Evolutionary conservation across 2,329 filamentous ascomycete genomes (phyloP), one percentile per base, ranked within the genome.

Genomic region (Grosmannia serpens): DNA sequence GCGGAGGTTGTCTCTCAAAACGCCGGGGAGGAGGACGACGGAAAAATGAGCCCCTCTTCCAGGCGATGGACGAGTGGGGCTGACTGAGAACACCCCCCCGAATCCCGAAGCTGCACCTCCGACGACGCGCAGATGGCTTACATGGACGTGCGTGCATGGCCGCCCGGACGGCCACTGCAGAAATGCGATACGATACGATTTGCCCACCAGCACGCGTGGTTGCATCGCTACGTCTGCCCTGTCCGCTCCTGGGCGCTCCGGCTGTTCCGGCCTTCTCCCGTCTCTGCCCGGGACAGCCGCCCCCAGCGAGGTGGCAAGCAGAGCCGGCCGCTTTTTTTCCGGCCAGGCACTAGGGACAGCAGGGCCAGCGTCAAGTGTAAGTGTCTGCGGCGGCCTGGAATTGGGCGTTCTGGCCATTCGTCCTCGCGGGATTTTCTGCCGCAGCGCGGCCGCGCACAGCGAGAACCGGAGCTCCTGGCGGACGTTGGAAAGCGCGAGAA

Each of bases 1-100:
- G 31, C 26, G 22, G 31, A 22, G n/a, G 24, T 46, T 5, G 44
- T 9, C 44, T n/a, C n/a, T n/a, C 10, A 24, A 46, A 46, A 46
- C n/a, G 44, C 35, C 35, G 44, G 27, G 52, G 17, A 59, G 61
- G 58, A 55, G 47, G 41, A 52, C 51, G 47, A 59, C 59, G 61
- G 61, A 62, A 63, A 58, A 55, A 57, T 54, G 60, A 15, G 20
- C 55, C 26, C 33, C 33, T 6, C 31, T 8, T n/a, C 35, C 35
- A 38, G 35, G 7, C 33, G 33, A 17, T 57, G 56, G 55, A 54
- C 38, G 52, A 35, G 62, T 63, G 62, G 62, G 62, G 60, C 60
- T 59, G 55, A 59, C 57, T 62, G 57, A 58, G 57, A 56, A 35
- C 38, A 55, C 31, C 51, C 27, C 49, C 54, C 58, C 49, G 49